Evolutionary conservation across 257 asterid genomes (phyloP), one percentile per base, ranked within the genome.

Genomic region (Vinca minor): DNA sequence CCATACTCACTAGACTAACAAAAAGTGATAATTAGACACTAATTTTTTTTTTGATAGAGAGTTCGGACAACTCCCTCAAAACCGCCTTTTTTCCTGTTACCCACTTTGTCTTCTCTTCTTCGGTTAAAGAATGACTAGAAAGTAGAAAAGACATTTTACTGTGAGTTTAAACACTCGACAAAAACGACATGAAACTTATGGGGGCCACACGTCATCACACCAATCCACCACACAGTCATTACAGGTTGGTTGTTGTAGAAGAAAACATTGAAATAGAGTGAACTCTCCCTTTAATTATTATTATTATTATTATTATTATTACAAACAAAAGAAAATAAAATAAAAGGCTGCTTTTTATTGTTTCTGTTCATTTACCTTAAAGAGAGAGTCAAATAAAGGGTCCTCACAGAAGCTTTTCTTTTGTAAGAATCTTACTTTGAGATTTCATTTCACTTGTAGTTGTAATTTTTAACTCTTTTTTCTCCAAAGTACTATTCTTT

Each of bases 201-300:
- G n/a, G 64, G 50, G 65, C 65, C 65, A 38, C 65, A 38, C n/a
- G n/a, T n/a, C 48, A 59, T 47, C 64, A 59, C 48, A 21, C 49
- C 47, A 60, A n/a, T n/a, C n/a, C 49, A n/a, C n/a, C 31, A 38
- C 49, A 5, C 10, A 38, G 25, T 55, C 65, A 21, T 34, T 39
- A 23, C 65, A 60, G 35, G n/a, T n/a, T n/a, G n/a, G n/a, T n/a
- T n/a, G 13, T 36, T 60, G 65, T 13, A 38, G 65, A n/a, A n/a
- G n/a, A n/a, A 39, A 26, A 21, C 31, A 23, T 28, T 60, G 34
- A 21, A 60, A 38, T n/a, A n/a, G 34, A 41, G 49, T 15, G 34
- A 60, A 60, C 10, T 14, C 50, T 38, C 26, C 21, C 23, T 41
- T 60, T 60, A 60, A 60, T 60, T 60, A 38, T 38, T 60, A 50